Evolutionary conservation across 2,329 filamentous ascomycete genomes (phyloP).

Genomic region (Colletotrichum somersetense): DNA sequence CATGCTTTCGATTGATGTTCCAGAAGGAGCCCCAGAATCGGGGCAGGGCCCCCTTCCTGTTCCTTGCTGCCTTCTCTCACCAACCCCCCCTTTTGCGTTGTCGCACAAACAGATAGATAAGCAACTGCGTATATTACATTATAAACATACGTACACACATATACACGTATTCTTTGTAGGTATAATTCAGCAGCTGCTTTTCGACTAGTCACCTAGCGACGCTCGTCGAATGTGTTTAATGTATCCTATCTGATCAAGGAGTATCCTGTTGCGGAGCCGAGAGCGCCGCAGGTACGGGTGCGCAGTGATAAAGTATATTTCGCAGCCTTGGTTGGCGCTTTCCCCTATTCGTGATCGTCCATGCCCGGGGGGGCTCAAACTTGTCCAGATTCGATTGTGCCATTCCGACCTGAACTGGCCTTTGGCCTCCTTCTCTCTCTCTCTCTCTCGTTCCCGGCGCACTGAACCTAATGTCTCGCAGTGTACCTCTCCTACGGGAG

Average conservation of each 20-base stretch:
- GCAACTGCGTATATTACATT: background rate
- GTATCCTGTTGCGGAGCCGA: background rate
- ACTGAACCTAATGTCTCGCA: background rate
- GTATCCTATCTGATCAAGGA: background rate
- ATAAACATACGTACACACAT: too few species aligned
- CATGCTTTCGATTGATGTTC: conserved; percentile 43
- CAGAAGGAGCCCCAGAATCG: conserved; percentile 40
- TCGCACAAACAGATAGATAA: conserved; percentile 21
- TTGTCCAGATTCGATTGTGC: conserved; percentile 19
- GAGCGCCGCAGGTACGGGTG: background rate
- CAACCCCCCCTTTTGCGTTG: background rate
- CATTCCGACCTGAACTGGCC: conserved; percentile 13
- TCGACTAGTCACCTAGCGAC: background rate
- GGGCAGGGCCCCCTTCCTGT: conserved; percentile 25
- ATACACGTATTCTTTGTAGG: too few species aligned
- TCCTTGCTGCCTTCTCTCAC: background rate
- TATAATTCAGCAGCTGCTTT: background rate
- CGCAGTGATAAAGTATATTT: conserved; percentile 5
- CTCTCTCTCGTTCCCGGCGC: background rate
- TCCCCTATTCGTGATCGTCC: conserved; percentile 31
- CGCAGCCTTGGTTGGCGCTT: background rate
- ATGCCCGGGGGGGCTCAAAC: conserved; percentile 9
- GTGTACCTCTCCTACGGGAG: background rate
- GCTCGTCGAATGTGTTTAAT: background rate
- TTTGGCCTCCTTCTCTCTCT: conserved; percentile 8